phyloP scores from a whole-genome alignment of 768 basidiomycete genomes.

The Mycena amicta region DNA sequence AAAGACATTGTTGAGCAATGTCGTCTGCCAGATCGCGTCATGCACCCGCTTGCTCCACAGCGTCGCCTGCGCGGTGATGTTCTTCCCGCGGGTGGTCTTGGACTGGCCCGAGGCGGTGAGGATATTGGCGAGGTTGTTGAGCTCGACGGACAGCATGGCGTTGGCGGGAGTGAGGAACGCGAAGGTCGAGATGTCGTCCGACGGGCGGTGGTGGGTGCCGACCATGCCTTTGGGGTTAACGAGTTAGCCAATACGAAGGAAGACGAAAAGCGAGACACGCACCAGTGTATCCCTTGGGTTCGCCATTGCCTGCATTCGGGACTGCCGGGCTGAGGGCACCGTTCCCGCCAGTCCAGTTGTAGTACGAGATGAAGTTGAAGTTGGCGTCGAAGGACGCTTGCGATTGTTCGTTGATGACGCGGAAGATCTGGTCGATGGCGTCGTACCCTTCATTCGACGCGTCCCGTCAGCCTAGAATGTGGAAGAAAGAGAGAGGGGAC shows the following conservation, averaged over 20 bases:
- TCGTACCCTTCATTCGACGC: slow-evolving; percentile 63
- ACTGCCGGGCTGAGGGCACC: slow-evolving; percentile 68
- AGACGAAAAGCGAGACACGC: too few species aligned
- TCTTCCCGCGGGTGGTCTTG: slow-evolving; percentile 46
- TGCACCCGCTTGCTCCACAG: slow-evolving; percentile 60
- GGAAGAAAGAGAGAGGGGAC: too few species aligned
- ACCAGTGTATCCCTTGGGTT: slow-evolving; percentile 76
- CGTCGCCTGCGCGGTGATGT: slow-evolving; percentile 56
- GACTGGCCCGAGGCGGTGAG: slow-evolving; percentile 30
- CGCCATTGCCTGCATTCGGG: slow-evolving; percentile 69
- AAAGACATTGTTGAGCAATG: slow-evolving; percentile 64
- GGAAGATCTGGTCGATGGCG: slow-evolving; percentile 73
- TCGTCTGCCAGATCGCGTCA: slow-evolving; percentile 63
- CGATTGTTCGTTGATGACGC: slow-evolving; percentile 77
- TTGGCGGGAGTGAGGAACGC: slow-evolving; percentile 81
- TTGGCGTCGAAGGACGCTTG: slow-evolving; percentile 68
- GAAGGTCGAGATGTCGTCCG: slow-evolving; percentile 71
- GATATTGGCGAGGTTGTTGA: slow-evolving; percentile 59
- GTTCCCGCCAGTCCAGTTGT: slow-evolving; percentile 78
- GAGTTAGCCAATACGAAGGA: too few species aligned
- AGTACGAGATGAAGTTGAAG: slow-evolving; percentile 76
- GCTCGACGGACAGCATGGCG: slow-evolving; percentile 80
- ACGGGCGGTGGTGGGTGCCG: slow-evolving; percentile 76
- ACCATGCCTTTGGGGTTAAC: too few species aligned
- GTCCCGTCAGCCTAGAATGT: too few species aligned